These are phyloP conservation scores for Scedosporium boydii DNA, from an alignment of 2,329 filamentous ascomycete species.

Conservation along the genomic window DNA sequence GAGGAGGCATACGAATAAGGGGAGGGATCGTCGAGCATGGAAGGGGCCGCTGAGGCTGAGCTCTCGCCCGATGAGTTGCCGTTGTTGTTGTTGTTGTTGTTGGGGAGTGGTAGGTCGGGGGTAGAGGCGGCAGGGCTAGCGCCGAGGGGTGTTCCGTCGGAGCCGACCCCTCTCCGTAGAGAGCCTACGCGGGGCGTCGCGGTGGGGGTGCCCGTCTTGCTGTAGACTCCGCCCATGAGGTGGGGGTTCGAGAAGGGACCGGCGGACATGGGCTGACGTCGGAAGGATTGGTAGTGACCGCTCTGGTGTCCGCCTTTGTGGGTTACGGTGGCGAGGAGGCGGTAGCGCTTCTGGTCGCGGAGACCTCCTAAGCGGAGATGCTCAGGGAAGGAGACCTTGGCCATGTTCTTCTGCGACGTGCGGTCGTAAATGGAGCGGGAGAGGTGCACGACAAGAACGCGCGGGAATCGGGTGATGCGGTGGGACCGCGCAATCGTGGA, in stretches of 20 bases:
- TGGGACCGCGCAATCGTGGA: conserved; percentile 81
- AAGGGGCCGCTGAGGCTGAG: conserved; percentile 13
- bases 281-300: conserved; percentile 94
- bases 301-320: conserved; percentile 95
- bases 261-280: conserved; percentile 64
- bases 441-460: conserved; percentile 82
- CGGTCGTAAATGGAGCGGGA: conserved; percentile 88
- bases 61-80: conserved; percentile 19
- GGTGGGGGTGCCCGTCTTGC: conserved; percentile 45
- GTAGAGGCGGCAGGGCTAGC: conserved; percentile 36
- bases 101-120: conserved; percentile 33
- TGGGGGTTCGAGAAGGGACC: conserved; percentile 76
- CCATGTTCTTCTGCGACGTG: conserved; percentile 83
- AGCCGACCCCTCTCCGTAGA: conserved; percentile 17
- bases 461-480: conserved; percentile 78
- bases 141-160: not conserved
- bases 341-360: conserved; percentile 69
- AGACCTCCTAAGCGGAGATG: conserved; percentile 73
- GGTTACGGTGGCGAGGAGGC: conserved; percentile 76
- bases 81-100: conserved; percentile 26
- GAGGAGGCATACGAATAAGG: not conserved
- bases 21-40: conserved; percentile 5
- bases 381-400: conserved; percentile 89
- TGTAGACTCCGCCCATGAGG: conserved; percentile 70
- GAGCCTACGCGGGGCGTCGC: conserved; percentile 35